Conservation (phyloP, 2,329 filamentous ascomycete genomes). For the Dactylellina leptospora region DNA sequence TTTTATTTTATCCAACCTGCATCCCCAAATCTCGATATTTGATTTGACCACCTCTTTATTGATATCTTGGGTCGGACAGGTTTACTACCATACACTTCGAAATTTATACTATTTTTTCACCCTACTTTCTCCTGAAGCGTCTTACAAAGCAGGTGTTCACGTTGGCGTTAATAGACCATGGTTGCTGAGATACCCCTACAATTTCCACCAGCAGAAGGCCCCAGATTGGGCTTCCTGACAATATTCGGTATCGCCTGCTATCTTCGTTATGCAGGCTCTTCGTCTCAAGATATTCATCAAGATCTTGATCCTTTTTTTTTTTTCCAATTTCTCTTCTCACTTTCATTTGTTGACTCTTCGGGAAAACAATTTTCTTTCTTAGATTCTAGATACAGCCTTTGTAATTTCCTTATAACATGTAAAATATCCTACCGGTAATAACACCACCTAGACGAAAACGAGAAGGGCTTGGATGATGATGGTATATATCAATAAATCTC, state of each 20-base stretch:
- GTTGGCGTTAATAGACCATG: conserved; percentile 52
- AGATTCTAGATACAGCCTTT: conserved; percentile 29
- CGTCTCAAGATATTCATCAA: conserved; percentile 23
- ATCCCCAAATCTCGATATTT: conserved; percentile 31
- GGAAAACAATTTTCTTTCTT: conserved; percentile 10
- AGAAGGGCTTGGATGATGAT: conserved; percentile 29
- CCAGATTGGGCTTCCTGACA: conserved; percentile 25
- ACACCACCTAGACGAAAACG: conserved; percentile 25
- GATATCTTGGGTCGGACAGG: conserved; percentile 29
- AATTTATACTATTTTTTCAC: conserved; percentile 47
- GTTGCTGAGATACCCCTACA: conserved; percentile 46
- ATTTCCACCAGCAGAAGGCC: conserved; percentile 32
- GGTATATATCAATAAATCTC: conserved; percentile 6
- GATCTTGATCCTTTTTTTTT: conserved; percentile 5
- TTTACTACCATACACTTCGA: conserved; percentile 39
- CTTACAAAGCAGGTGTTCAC: conserved; percentile 15
- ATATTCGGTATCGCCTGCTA: conserved; percentile 16
- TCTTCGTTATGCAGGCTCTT: not conserved
- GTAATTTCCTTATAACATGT: conserved; percentile 36
- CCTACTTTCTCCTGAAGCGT: conserved; percentile 15
- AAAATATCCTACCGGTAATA: conserved; percentile 30
- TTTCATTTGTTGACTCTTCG: conserved; percentile 41
- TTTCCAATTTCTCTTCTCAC: conserved; percentile 23
- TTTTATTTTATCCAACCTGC: conserved; percentile 15
- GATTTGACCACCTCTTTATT: conserved; percentile 13